Percentiles rank a stretch among this genome's conserved stretches.
Conservation (phyloP, 2,329 filamentous ascomycete species). For the Fusarium redolens region DNA sequence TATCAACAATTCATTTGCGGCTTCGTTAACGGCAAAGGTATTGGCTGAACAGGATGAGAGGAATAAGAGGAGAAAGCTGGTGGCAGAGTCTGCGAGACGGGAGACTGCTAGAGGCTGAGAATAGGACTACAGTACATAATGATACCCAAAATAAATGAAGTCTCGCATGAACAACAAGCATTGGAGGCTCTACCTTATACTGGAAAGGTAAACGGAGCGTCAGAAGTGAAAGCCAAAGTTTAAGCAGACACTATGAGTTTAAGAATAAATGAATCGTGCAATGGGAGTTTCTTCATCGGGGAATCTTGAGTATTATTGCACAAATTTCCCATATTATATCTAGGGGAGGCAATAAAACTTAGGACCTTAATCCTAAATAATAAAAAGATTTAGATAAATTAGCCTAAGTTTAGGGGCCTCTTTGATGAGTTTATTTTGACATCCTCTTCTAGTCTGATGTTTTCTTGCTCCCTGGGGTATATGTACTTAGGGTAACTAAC, state of each 20-base stretch:
- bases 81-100: conserved; percentile 34
- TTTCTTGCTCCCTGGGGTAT: no score
- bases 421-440: no score
- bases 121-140: conserved; percentile 8
- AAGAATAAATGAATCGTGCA: background rate
- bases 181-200: accelerated
- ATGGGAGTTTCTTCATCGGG: accelerated
- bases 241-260: no score
- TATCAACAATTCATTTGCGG: conserved; percentile 91
- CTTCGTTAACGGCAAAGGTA: conserved; percentile 86
- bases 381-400: no score
- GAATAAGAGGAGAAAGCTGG: conserved; percentile 81
- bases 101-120: conserved; percentile 33
- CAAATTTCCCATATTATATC: background rate
- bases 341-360: no score
- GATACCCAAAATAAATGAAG: conserved; percentile 36
- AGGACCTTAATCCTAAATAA: no score
- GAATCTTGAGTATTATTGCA: no score
- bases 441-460: no score
- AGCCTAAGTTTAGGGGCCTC: no score
- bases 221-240: no score
- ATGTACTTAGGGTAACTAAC: background rate
- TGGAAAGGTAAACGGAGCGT: background rate
- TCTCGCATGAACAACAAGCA: background rate
- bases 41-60: conserved; percentile 85